Evolutionary conservation across 1,284 basidiomycete species (phyloP), one percentile per base, ranked within the genome.

Genomic region (Flammula alnicola): DNA sequence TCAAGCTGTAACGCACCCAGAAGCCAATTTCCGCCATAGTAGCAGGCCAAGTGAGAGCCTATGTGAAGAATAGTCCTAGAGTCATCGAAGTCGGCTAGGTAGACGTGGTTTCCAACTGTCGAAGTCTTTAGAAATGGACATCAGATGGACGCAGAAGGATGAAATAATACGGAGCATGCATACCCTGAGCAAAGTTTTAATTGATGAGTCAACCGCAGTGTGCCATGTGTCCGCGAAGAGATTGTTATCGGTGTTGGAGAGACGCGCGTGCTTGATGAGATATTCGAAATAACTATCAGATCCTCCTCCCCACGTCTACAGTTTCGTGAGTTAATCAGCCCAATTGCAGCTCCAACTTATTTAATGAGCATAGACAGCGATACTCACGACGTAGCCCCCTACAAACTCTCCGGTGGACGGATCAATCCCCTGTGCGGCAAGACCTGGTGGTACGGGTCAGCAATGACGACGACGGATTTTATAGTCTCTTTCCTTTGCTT

Each of bases 281-380:
- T 91, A 90, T 64, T 91, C 88, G 54, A 86, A 83, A 67, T 84
- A 90, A 49, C 84, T 87, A 64, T 88, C 75, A 0, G 80, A 79
- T 29, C 83, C 83, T 44, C 79, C 79, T 32, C 84, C 84, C 84
- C 86, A 87, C 1, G 80, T 77, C 85, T 88, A 45, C n/a, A n/a
- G n/a, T n/a, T n/a, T n/a, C n/a, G n/a, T n/a, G n/a, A n/a, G n/a
- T n/a, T n/a, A n/a, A n/a, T n/a, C n/a, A n/a, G n/a, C n/a, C n/a
- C n/a, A n/a, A n/a, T n/a, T n/a, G n/a, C n/a, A n/a, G n/a, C n/a
- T n/a, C n/a, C n/a, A n/a, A n/a, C n/a, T n/a, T n/a, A n/a, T n/a
- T n/a, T n/a, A n/a, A n/a, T n/a, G n/a, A n/a, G n/a, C n/a, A 29
- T 36, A 22, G 10, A 43, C 7, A n/a, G 22, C 23, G 33, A 11